Percentiles rank a stretch among this genome's conserved stretches.
Evolutionary conservation across 1,284 basidiomycete genomes (phyloP).

Genomic region (Inonotus obliquus): DNA sequence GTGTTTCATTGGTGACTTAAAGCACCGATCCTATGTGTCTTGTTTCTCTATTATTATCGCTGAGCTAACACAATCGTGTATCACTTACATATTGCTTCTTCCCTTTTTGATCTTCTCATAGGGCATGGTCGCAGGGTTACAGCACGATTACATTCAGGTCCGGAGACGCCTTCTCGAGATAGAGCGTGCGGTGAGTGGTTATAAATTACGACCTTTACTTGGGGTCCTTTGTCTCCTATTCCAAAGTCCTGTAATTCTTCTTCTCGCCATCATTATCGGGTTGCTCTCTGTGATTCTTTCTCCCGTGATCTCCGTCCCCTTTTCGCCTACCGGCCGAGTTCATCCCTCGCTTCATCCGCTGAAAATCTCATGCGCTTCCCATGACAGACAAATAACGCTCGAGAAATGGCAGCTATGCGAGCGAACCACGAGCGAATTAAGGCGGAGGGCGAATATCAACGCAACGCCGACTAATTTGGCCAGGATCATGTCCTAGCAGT

Average conservation of each 20-base stretch:
- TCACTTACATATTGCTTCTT: not conserved
- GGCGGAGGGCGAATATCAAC: not conserved
- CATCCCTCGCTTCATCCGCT: not conserved
- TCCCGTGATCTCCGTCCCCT: not conserved
- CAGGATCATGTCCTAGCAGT: not conserved
- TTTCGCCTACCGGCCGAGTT: not conserved
- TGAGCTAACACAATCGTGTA: not conserved
- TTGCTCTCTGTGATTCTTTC: not conserved
- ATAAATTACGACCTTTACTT: not conserved
- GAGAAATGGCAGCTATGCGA: conserved; percentile 3
- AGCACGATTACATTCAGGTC: conserved; percentile 53
- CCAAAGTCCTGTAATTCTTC: not conserved
- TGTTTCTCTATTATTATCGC: not conserved
- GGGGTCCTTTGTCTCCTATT: not conserved
- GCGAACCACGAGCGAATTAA: not conserved
- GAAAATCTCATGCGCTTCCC: not conserved
- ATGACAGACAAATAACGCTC: not conserved
- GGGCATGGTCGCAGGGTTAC: conserved; percentile 69
- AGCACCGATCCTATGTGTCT: not conserved
- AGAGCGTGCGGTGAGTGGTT: conserved; percentile 51
- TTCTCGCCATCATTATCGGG: not conserved
- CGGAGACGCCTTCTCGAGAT: conserved; percentile 61
- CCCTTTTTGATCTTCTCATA: conserved; percentile 25
- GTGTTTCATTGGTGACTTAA: not conserved
- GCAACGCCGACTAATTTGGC: not conserved